These are phyloP conservation scores for Cladorrhinum samala DNA, from an alignment of 495 filamentous ascomycete genomes.

Conservation along the genomic window DNA sequence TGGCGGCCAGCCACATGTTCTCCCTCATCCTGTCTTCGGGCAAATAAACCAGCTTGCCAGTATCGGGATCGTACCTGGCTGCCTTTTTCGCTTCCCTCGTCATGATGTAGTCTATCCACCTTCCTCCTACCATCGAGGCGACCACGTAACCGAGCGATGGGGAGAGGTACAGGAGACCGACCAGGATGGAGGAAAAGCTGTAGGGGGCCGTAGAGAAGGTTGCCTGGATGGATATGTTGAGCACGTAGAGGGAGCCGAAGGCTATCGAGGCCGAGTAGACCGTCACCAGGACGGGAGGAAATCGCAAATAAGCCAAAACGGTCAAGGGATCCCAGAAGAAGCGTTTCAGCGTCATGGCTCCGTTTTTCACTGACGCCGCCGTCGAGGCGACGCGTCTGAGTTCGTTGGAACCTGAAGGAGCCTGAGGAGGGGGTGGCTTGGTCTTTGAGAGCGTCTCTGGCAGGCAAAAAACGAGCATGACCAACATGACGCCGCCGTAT, in stretches of 20 bases:
- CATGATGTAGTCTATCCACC: constrained; percentile 91
- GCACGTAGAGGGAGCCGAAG: constrained; percentile 75
- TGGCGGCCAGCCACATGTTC: constrained; percentile 77
- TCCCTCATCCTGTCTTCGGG: constrained; percentile 89
- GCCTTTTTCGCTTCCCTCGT: constrained; percentile 68
- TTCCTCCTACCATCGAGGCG: constrained; percentile 67
- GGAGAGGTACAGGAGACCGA: constrained; percentile 80
- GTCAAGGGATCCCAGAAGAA: constrained; percentile 73
- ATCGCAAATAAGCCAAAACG: constrained; percentile 72
- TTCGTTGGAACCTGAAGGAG: background rate
- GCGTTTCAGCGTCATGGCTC: constrained; percentile 52
- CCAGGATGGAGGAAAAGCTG: constrained; percentile 61
- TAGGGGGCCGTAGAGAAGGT: constrained; percentile 73
- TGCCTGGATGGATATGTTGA: constrained; percentile 78
- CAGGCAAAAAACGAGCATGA: constrained; percentile 59
- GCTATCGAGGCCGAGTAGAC: constrained; percentile 79
- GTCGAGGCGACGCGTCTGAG: constrained; percentile 49
- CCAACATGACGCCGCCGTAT: constrained; percentile 61
- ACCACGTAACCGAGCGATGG: constrained; percentile 72
- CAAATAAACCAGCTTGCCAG: constrained; percentile 59
- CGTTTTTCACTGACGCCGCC: constrained; percentile 51
- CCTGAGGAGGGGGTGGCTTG: background rate
- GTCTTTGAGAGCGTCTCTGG: constrained; percentile 58
- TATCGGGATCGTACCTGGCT: constrained; percentile 58
- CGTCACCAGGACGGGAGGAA: constrained; percentile 69